phyloP scores from a whole-genome alignment of 768 basidiomycete species.

The Suillus subalutaceus region DNA sequence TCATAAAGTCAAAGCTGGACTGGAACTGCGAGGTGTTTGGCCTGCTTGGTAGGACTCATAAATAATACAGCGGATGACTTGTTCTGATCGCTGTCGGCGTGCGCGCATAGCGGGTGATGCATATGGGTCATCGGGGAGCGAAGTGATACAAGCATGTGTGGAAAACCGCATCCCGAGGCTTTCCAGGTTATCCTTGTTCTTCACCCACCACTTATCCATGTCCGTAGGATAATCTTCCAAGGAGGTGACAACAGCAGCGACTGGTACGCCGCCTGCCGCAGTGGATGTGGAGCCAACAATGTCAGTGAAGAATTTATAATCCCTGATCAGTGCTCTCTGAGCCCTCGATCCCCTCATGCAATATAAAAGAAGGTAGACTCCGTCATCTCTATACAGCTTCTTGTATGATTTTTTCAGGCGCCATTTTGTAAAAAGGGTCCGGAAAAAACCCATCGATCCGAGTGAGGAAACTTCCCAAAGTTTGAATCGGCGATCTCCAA shows the following conservation, averaged over 20 bases:
- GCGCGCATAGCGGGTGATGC: neutral
- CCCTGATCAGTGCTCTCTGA: conserved; percentile 28
- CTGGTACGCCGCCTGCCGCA: conserved; percentile 34
- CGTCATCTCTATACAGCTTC: conserved; percentile 35
- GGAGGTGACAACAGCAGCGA: conserved; percentile 35
- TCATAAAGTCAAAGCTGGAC: neutral
- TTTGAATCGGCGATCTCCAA: conserved; percentile 20
- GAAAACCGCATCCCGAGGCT: conserved; percentile 39
- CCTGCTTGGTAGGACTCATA: neutral
- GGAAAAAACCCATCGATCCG: conserved; percentile 28
- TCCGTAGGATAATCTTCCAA: conserved; percentile 34
- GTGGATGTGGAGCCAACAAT: conserved; percentile 32
- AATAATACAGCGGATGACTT: conserved; percentile 16
- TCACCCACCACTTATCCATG: conserved; percentile 43
- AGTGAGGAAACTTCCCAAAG: conserved; percentile 39
- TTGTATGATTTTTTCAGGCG: conserved; percentile 24
- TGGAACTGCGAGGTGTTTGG: neutral
- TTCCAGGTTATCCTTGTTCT: conserved; percentile 34
- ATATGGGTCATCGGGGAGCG: conserved; percentile 18
- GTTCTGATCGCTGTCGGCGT: conserved; percentile 21
- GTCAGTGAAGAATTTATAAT: conserved; percentile 32
- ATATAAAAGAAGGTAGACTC: conserved; percentile 35
- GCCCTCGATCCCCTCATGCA: conserved; percentile 35
- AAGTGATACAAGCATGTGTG: conserved; percentile 46
- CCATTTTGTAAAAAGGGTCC: conserved; percentile 19